These are phyloP conservation scores for Cystobasidium tubakii DNA, from an alignment of 768 basidiomycete species.

Conservation along the genomic window DNA sequence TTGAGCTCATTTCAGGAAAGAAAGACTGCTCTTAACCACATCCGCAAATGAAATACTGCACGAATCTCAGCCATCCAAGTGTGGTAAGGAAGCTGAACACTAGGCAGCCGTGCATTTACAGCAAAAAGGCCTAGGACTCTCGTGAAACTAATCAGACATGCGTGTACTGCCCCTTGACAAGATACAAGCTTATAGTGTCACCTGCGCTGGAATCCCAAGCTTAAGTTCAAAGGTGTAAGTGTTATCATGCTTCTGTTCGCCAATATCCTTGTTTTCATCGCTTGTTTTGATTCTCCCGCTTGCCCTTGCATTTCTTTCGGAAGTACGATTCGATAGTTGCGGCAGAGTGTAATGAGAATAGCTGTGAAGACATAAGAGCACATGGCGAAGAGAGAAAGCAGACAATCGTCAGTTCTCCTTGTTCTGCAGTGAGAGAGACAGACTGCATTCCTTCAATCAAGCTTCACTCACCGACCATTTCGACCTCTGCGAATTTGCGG, in stretches of 20 bases:
- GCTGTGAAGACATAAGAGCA: background rate
- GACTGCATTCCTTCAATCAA: background rate
- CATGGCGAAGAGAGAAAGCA: background rate
- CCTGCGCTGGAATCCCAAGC: background rate
- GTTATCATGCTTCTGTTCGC: constrained; percentile 1
- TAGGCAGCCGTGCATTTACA: too few species aligned
- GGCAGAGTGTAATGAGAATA: constrained; percentile 21
- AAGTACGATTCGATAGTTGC: constrained; percentile 9
- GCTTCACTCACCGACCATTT: constrained; percentile 28
- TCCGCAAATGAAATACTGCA: too few species aligned
- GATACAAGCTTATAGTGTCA: background rate
- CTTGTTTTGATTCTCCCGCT: background rate
- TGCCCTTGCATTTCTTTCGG: background rate
- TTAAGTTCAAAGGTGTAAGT: constrained; percentile 18
- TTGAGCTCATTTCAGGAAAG: too few species aligned
- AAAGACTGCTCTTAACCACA: too few species aligned
- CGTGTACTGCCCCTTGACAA: background rate
- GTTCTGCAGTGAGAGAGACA: background rate
- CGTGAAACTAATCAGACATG: too few species aligned
- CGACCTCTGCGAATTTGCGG: constrained; percentile 36
- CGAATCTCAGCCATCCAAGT: too few species aligned
- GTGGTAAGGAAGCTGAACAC: too few species aligned
- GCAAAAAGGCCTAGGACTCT: too few species aligned
- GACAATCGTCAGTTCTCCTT: too few species aligned
- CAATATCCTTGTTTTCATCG: background rate